phyloP scores from a whole-genome alignment of 208 protist genomes.

The Lotmaria passim region DNA sequence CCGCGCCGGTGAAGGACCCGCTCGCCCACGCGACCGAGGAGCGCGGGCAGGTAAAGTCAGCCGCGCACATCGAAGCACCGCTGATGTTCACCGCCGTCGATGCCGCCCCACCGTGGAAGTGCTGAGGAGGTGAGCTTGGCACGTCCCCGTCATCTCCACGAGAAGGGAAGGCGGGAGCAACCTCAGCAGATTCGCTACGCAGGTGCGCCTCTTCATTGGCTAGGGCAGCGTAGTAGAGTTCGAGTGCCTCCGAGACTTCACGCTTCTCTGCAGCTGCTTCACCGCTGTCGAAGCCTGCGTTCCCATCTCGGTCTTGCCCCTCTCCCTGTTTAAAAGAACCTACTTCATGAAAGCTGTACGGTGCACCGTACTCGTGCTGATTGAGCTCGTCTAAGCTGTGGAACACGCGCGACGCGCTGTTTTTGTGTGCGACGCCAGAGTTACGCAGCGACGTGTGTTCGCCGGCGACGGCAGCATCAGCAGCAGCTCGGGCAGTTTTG shows the following conservation, averaged over 20 bases:
- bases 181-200: neutral
- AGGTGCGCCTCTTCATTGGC: no score
- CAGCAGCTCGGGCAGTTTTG: no score
- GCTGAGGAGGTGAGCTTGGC: no score
- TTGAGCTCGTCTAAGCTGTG: conserved; percentile 28
- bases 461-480: no score
- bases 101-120: no score
- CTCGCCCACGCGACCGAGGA: conserved; percentile 85
- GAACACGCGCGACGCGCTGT: conserved; percentile 7
- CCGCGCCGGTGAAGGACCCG: conserved; percentile 62
- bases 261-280: neutral
- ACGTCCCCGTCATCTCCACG: no score
- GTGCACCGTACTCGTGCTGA: neutral
- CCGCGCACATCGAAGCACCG: conserved; percentile 40
- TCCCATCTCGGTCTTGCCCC: neutral
- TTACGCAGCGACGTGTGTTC: no score
- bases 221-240: neutral
- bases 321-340: neutral
- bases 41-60: conserved; percentile 66
- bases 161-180: no score
- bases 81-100: conserved; percentile 3
- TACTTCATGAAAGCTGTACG: conserved; percentile 14
- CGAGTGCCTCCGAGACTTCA: conserved; percentile 1
- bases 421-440: neutral
- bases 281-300: neutral